Conservation (phyloP, 345 rosid species). For the Hibiscus trionum region DNA sequence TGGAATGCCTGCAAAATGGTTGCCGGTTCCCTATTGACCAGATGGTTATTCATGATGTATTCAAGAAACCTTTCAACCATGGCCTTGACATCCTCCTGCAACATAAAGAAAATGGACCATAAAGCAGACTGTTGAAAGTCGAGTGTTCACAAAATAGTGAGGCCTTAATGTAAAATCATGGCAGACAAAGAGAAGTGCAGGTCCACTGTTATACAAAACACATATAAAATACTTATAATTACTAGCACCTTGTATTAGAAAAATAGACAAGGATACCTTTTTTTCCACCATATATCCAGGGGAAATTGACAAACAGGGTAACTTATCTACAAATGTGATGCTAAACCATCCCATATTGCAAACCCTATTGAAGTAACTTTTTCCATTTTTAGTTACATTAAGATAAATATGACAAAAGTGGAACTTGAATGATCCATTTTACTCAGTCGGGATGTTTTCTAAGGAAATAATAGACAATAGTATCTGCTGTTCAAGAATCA, state of each 20-base stretch:
- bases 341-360: neutral
- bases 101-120: conserved; percentile 13
- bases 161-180: neutral
- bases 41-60: conserved; percentile 64
- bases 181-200: neutral
- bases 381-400: neutral
- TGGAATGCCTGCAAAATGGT: conserved; percentile 71
- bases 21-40: conserved; percentile 45
- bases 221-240: neutral
- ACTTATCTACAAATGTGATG: neutral
- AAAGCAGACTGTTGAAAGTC: neutral
- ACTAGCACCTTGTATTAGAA: neutral
- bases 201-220: too few species aligned
- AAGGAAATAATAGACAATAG: neutral
- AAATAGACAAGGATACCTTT: neutral
- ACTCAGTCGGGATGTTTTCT: neutral
- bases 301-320: neutral
- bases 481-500: neutral
- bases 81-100: conserved; percentile 60
- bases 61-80: conserved; percentile 54
- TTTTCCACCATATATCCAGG: neutral
- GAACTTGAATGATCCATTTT: neutral
- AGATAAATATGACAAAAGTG: neutral
- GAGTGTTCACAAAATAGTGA: neutral
- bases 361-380: neutral